Evolutionary conservation across 805 yeast species (phyloP), one percentile per base, ranked within the genome.

Genomic region (Kluyveromyces lactis): DNA sequence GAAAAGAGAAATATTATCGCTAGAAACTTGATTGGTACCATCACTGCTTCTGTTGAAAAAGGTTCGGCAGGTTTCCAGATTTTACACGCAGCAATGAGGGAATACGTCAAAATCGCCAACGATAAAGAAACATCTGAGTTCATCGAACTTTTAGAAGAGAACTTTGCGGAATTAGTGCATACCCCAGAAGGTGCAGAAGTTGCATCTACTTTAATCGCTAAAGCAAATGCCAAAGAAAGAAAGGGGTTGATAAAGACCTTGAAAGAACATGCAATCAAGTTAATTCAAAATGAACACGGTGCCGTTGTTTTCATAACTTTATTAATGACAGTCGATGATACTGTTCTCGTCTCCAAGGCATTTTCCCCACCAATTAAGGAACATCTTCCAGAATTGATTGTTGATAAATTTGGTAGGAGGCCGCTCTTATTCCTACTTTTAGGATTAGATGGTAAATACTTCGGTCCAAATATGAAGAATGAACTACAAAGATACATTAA

Each of bases 61-160:
- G 97, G 97, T 4, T 86, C 96, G 2, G 82, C 95, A 18, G 97
- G 97, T 29, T 90, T 90, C 72, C 95, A 87, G 60, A 82, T 90
- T 48, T 74, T 90, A 58, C 97, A 90, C 62, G 95, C 96, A 28
- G 96, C 95, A 38, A 86, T 90, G 95, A 80, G 73, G 57, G 96
- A 90, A 60, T 86, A 83, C 54, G 74, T 78, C 35, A 74, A 79
- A 45, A 80, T 86, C 44, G 77, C 86, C 46, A 77, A 77, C 44
- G 60, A 51, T 18, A 71, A 73, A 31, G 90, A 86, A 60, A 74
- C 79, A 42, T 72, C 82, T 50, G 95, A 85, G 40, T 79, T 90
- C 54, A 76, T 87, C 49, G 96, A 87, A 45, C 66, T 86, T 32
- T 67, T 90, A 45, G 74, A 78, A 39, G 97, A 89, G 55, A 95